Conservation (phyloP, 371 early-diverging fungal species). For the Mucor ambiguus region DNA sequence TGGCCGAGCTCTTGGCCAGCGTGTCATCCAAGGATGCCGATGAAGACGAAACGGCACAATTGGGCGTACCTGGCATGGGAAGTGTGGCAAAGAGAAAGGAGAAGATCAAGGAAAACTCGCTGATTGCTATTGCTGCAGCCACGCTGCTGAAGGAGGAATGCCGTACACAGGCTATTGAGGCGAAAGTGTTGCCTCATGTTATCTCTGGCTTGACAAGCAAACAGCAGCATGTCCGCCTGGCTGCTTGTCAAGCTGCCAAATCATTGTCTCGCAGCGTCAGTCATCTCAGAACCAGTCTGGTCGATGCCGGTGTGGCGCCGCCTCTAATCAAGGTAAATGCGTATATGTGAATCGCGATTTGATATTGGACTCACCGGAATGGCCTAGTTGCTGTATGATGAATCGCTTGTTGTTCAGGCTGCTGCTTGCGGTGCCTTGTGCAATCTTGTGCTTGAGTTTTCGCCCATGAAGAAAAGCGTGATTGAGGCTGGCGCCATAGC, state of each 20-base stretch:
- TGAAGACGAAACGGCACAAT: conserved; percentile 32
- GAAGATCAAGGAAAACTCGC: conserved; percentile 67
- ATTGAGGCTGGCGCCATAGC: conserved; percentile 80
- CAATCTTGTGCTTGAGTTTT: conserved; percentile 87
- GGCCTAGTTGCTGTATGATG: conserved; percentile 66
- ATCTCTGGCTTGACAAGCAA: conserved; percentile 70
- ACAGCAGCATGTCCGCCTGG: conserved; percentile 64
- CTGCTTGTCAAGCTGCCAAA: conserved; percentile 82
- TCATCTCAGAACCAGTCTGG: conserved; percentile 76
- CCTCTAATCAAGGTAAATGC: conserved; percentile 70
- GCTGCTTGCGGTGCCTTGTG: conserved; percentile 84
- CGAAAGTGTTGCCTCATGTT: conserved; percentile 77
- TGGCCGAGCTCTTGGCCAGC: conserved; percentile 63
- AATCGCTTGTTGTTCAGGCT: conserved; percentile 65
- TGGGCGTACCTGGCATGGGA: conserved; percentile 48
- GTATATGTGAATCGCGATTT: neutral
- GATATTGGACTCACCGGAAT: neutral
- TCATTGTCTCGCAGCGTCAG: conserved; percentile 82
- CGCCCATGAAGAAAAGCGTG: conserved; percentile 85
- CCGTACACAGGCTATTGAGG: conserved; percentile 80
- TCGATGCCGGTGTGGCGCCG: conserved; percentile 79
- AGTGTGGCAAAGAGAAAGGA: conserved; percentile 63
- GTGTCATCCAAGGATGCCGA: conserved; percentile 46
- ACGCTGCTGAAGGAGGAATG: conserved; percentile 80
- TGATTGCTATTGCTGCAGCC: conserved; percentile 81